Evolutionary conservation across 768 basidiomycete species (phyloP).

Genomic region (Trametes sanguinea): DNA sequence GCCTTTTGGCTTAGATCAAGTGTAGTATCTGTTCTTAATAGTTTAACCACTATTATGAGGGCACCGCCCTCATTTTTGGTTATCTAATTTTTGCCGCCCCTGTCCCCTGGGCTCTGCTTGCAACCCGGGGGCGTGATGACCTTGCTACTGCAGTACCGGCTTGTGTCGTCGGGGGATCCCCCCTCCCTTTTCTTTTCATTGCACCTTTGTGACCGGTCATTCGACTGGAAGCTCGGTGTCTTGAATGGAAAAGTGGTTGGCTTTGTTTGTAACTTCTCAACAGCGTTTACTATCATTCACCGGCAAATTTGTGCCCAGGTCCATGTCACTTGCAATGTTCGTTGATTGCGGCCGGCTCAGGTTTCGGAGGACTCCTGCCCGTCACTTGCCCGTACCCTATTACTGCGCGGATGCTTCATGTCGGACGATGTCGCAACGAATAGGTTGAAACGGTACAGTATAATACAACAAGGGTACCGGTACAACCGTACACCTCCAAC

Average conservation of each 20-base stretch:
- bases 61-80: slow-evolving; percentile 17
- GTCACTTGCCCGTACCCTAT: no score
- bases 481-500: no score
- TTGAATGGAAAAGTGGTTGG: slow-evolving; percentile 2
- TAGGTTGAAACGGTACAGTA: no score
- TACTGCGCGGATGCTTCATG: no score
- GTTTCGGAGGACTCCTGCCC: no score
- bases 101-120: slow-evolving; percentile 32
- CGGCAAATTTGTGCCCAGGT: no score
- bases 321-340: no score
- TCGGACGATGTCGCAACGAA: no score
- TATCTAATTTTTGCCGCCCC: slow-evolving; percentile 28
- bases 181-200: slow-evolving; percentile 24
- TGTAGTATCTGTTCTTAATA: slow-evolving; percentile 78
- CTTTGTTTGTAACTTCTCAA: background rate
- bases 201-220: slow-evolving; percentile 16
- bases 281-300: no score
- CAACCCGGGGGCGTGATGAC: slow-evolving; percentile 32
- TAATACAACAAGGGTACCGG: no score
- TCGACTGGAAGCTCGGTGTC: slow-evolving; percentile 11
- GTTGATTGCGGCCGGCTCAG: no score
- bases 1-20: slow-evolving; percentile 78
- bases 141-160: slow-evolving; percentile 33
- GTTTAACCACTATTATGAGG: slow-evolving; percentile 25
- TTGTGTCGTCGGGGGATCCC: slow-evolving; percentile 34